Percentiles rank a stretch among this genome's conserved stretches.
Evolutionary conservation across 495 filamentous ascomycete species (phyloP).

Genomic region (Penicillium samsonianum): DNA sequence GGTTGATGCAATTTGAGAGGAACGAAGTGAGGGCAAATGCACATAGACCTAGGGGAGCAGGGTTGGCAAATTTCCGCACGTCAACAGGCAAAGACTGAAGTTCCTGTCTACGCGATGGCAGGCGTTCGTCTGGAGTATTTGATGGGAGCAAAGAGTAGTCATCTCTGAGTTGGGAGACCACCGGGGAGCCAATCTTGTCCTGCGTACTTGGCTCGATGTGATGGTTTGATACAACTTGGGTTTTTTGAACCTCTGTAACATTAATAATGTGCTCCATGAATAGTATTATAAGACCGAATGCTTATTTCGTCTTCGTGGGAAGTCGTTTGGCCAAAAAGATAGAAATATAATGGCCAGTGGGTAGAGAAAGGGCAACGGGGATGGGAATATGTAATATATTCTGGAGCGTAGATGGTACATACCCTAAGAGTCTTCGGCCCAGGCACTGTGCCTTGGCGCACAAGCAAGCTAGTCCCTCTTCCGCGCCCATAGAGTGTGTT

Average conservation of each 20-base stretch:
- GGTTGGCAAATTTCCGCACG: slow-evolving; percentile 71
- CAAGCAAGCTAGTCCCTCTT: too few species aligned
- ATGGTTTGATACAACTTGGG: slow-evolving; percentile 1
- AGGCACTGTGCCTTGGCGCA: too few species aligned
- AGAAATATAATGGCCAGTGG: not conserved
- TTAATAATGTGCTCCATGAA: slow-evolving; percentile 21
- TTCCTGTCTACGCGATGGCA: slow-evolving; percentile 6
- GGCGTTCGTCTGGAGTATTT: not conserved
- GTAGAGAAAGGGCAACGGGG: too few species aligned
- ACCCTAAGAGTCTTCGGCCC: too few species aligned
- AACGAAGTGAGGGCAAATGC: slow-evolving; percentile 90
- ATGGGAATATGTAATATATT: too few species aligned
- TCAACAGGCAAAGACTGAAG: slow-evolving; percentile 39
- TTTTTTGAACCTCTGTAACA: slow-evolving; percentile 8
- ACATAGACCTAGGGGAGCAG: slow-evolving; percentile 71
- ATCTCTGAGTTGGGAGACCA: slow-evolving; percentile 5
- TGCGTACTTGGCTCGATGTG: slow-evolving; percentile 6
- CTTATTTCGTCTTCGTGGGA: not conserved
- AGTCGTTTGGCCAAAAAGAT: not conserved
- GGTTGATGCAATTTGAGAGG: slow-evolving; percentile 74
- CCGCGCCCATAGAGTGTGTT: too few species aligned
- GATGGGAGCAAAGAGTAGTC: slow-evolving; percentile 11
- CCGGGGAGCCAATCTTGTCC: slow-evolving; percentile 4
- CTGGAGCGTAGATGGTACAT: too few species aligned
- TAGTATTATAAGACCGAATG: not conserved